Base-by-base conservation (phyloP, 331 rosid species). In the Arachis monticola region DNA sequence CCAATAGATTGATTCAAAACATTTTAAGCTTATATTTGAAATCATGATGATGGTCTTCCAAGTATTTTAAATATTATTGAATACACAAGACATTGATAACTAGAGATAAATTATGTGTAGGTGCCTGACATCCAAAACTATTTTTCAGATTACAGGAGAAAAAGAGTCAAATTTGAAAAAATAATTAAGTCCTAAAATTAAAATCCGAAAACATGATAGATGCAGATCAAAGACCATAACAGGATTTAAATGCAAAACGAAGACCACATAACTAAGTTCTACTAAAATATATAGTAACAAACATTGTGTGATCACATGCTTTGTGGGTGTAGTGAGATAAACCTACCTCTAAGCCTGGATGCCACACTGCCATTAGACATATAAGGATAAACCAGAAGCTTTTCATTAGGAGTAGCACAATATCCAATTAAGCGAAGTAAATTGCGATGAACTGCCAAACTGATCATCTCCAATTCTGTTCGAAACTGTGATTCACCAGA, bases 281-380 rank as follows among this genome's bases (percentile, higher is more conserved):
- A 14, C 17, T 10, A 8, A 55, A 44, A 61, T 60, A 80, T n/a
- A 46, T 46, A 58, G 40, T 35, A 5, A 35, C 40, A 35, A 35
- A 46, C 35, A 66, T 7, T 35, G 27, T 52, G 38, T 14, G 51
- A 55, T 40, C 40, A 44, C 48, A 60, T n/a, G 56, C 12, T 50
- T 57, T 47, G 47, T 0, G 13, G 58, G 47, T 17, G 27, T 12
- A 6, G 53, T 46, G 74, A 60, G 55, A 73, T 55, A 9, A 22
- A 60, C 81, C 40, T 52, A 94, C 99, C 97, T 92, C 96, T 87
- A 63, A 94, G 97, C 85, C 97, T 84, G 80, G 95, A 84, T 13
- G 96, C 99, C 38, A 92, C 99, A 74, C 99, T 94, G 64, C 97
- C 99, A 83, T 94, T 94, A 38, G 93, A 88, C 99, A 94, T 92